These are phyloP conservation scores for Gossypium schwendimanii DNA, from an alignment of 441 rosid species.

Conservation along the genomic window DNA sequence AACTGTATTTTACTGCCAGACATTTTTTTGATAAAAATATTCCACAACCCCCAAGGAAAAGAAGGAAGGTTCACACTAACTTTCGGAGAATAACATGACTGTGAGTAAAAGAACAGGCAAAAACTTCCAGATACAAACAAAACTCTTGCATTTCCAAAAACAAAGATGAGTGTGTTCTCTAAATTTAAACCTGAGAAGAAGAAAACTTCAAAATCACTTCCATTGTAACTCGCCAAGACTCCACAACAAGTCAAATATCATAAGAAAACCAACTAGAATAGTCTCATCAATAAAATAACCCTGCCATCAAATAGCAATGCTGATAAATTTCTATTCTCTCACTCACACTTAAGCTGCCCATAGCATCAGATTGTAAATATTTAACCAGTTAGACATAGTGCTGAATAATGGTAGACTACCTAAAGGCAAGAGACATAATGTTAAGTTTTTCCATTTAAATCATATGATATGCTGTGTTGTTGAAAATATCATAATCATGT, in stretches of 20 bases:
- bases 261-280: slow-evolving; percentile 3
- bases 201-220: background rate
- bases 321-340: background rate
- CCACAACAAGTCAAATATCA: background rate
- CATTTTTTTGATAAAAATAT: background rate
- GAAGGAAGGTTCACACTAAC: background rate
- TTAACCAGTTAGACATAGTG: background rate
- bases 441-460: background rate
- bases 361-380: background rate
- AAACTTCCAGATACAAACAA: background rate
- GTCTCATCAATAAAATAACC: background rate
- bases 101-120: background rate
- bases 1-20: background rate
- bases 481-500: background rate
- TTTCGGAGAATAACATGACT: background rate
- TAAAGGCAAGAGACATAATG: background rate
- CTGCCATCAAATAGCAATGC: background rate
- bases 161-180: background rate
- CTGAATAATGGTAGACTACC: background rate
- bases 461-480: background rate
- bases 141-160: background rate
- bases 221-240: background rate
- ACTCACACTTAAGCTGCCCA: background rate
- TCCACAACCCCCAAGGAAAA: background rate
- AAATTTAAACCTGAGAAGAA: background rate